Conservation (phyloP, 1,284 basidiomycete genomes). For the Pterula multifida region DNA sequence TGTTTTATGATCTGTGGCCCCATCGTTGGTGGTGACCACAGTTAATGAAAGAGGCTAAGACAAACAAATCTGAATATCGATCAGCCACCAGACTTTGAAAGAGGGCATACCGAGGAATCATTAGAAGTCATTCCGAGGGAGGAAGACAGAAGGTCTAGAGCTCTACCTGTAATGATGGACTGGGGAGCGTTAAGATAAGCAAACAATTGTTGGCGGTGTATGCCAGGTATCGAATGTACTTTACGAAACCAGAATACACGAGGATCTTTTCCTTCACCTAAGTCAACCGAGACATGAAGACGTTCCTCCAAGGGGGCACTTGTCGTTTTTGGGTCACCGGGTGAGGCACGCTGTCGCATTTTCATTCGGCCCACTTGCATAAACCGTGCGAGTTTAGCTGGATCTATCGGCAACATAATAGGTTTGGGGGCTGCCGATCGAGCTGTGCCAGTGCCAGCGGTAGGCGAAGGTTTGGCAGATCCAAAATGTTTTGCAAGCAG, state of each 20-base stretch:
- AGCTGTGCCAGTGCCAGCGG: conserved; percentile 11
- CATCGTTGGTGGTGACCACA: conserved; percentile 7
- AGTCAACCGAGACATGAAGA: conserved; percentile 37
- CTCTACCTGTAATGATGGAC: conserved; percentile 33
- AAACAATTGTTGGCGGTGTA: neutral
- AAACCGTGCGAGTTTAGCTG: conserved; percentile 40
- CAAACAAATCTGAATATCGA: neutral
- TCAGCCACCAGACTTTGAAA: conserved; percentile 4
- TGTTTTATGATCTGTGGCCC: neutral
- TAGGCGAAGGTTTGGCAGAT: conserved; percentile 12
- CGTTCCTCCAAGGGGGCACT: conserved; percentile 36
- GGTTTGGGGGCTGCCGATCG: conserved; percentile 10
- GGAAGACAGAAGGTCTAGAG: conserved; percentile 30
- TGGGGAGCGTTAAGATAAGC: conserved; percentile 15
- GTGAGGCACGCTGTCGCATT: conserved; percentile 54
- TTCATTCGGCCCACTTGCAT: conserved; percentile 57
- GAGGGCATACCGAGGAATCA: neutral
- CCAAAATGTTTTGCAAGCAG: conserved; percentile 47
- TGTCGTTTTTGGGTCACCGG: conserved; percentile 47
- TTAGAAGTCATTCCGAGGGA: conserved; percentile 22
- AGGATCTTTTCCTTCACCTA: conserved; percentile 17
- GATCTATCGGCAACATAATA: conserved; percentile 30
- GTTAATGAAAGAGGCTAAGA: conserved; percentile 1
- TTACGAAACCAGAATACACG: conserved; percentile 7
- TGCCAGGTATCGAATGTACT: conserved; percentile 3